A percentile compares a stretch with the other conserved stretches of the same genome.
These are phyloP conservation scores for Malus domestica DNA, from an alignment of 306 rosid genomes.

Conservation along the genomic window ASM211411v1 NC_041792.1:3238501-3239000, in stretches of 20 bases:
- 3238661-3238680: not conserved
- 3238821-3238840: not conserved
- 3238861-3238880: not conserved
- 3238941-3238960: not conserved
- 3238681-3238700: not conserved
- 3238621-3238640: not conserved
- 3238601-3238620: not conserved
- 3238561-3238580: not conserved
- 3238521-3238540: not conserved
- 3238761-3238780: not conserved
- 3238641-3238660: not conserved
- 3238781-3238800: not conserved
- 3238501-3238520: slow-evolving; percentile 10
- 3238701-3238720: not conserved
- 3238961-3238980: not conserved
- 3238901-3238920: not conserved
- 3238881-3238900: not conserved
- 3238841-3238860: not conserved
- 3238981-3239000: not conserved
- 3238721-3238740: not conserved
- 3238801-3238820: not conserved
- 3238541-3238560: not conserved
- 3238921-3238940: not conserved
- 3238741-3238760: not conserved
- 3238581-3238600: not conserved